Conservation (phyloP, 371 early-diverging fungal species). For the Rhizopus stolonifer region DNA sequence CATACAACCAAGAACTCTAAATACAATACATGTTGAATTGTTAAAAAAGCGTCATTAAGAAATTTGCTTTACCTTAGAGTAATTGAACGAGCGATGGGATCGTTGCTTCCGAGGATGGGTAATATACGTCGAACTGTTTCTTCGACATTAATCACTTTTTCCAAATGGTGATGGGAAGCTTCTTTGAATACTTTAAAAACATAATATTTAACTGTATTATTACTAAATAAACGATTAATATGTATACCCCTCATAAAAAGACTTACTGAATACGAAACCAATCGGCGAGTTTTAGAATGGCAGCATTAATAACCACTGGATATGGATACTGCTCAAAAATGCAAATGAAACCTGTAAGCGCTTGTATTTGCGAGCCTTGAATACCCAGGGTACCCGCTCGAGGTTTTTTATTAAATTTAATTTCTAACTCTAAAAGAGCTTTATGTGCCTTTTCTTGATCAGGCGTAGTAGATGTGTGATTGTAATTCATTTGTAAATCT, state of each 20-base stretch:
- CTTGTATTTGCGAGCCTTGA: constrained; percentile 51
- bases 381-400: constrained; percentile 31
- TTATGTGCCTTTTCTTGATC: constrained; percentile 41
- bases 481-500: neutral
- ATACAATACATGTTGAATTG: neutral
- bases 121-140: constrained; percentile 54
- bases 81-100: constrained; percentile 53
- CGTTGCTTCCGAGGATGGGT: constrained; percentile 53
- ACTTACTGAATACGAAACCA: constrained; percentile 55
- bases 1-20: constrained; percentile 58
- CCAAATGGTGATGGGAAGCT: constrained; percentile 47
- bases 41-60: neutral
- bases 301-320: constrained; percentile 58
- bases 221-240: constrained; percentile 30
- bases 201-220: constrained; percentile 53
- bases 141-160: constrained; percentile 55
- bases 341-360: constrained; percentile 49
- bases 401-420: constrained; percentile 42
- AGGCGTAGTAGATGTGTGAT: neutral
- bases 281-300: constrained; percentile 58
- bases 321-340: constrained; percentile 56
- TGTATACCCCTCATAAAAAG: neutral
- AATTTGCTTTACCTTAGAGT: constrained; percentile 47
- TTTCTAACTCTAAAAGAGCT: constrained; percentile 36
- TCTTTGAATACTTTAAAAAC: constrained; percentile 55